These are phyloP conservation scores for Epichloe aotearoae DNA, from an alignment of 2,329 filamentous ascomycete species.

Conservation along the genomic window DNA sequence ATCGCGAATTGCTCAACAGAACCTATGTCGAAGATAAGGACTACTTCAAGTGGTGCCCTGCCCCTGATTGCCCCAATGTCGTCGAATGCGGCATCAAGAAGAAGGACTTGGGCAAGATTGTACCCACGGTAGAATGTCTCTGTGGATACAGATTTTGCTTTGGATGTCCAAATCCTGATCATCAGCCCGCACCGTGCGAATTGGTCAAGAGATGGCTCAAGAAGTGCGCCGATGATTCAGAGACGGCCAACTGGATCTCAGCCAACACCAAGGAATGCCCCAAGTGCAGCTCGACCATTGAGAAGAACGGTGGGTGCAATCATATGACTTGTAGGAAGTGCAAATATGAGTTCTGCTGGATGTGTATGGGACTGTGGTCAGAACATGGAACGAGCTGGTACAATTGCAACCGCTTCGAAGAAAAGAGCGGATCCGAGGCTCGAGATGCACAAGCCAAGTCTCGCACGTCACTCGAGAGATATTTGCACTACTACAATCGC, in stretches of 20 bases:
- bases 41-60: conserved; percentile 91
- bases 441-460: conserved; percentile 86
- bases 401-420: conserved; percentile 95
- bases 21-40: conserved; percentile 98
- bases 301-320: conserved; percentile 97
- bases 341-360: conserved; percentile 97
- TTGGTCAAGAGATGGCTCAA: conserved; percentile 93
- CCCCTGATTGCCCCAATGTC: conserved; percentile 91
- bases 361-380: conserved; percentile 98
- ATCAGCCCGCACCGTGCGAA: conserved; percentile 83
- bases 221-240: conserved; percentile 96
- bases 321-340: conserved; percentile 97
- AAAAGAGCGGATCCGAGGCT: conserved; percentile 85
- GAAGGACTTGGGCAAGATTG: conserved; percentile 70
- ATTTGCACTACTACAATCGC: conserved; percentile 96
- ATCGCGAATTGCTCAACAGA: conserved; percentile 74
- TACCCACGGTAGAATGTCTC: conserved; percentile 77
- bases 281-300: conserved; percentile 90
- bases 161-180: conserved; percentile 77
- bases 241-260: conserved; percentile 98
- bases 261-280: conserved; percentile 98
- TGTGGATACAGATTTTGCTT: conserved; percentile 91
- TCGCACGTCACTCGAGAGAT: conserved; percentile 82
- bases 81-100: conserved; percentile 80
- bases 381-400: conserved; percentile 99